A percentile compares a stretch with the other conserved stretches of the same genome.
Evolutionary conservation across 1,284 basidiomycete genomes (phyloP).

Genomic region (Tilletia horrida): DNA sequence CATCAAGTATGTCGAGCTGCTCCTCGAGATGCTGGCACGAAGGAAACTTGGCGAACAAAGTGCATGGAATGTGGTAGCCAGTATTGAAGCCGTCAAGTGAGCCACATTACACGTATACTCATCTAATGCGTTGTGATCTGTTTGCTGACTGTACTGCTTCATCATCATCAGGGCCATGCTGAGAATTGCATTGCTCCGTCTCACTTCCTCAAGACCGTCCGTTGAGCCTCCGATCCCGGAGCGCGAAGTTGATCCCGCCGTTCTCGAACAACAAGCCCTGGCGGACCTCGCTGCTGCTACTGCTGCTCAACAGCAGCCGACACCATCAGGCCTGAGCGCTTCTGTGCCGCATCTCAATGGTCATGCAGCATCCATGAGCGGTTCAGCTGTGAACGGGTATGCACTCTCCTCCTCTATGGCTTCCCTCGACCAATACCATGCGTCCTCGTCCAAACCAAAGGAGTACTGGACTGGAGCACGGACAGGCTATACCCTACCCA

Average conservation of each 20-base stretch:
- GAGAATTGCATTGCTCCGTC: constrained; percentile 52
- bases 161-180: constrained; percentile 35
- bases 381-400: constrained; percentile 11
- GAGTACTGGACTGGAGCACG: constrained; percentile 43
- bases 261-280: constrained; percentile 39
- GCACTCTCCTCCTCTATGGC: neutral
- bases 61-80: constrained; percentile 56
- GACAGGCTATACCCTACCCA: constrained; percentile 40
- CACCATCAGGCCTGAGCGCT: neutral
- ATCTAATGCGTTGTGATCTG: neutral
- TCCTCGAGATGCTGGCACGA: constrained; percentile 56
- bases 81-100: constrained; percentile 55
- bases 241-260: constrained; percentile 51
- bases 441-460: neutral
- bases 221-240: constrained; percentile 56
- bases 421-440: neutral
- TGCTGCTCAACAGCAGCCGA: neutral
- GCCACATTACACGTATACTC: neutral
- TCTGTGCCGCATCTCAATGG: constrained; percentile 9
- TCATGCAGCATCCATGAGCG: constrained; percentile 5
- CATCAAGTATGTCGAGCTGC: constrained; percentile 53
- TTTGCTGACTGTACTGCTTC: neutral
- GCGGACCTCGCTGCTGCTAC: constrained; percentile 27
- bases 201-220: constrained; percentile 50
- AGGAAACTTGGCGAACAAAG: constrained; percentile 43